Evolutionary conservation across 768 basidiomycete genomes (phyloP), one percentile per base, ranked within the genome.

Genomic region (Multifurca ochricompacta): DNA sequence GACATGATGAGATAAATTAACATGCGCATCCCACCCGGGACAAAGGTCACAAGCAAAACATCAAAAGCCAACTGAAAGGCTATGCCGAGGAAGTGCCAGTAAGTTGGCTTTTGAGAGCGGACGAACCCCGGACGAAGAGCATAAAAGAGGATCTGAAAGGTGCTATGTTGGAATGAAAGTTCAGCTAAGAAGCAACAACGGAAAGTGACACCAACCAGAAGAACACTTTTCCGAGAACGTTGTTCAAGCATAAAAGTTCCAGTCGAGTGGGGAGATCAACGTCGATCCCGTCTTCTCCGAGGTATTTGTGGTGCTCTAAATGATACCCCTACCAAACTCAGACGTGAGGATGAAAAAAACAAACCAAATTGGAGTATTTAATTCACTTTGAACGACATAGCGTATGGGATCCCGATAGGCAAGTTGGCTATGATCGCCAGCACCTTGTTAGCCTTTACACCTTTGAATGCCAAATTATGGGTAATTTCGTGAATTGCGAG

Each of bases 401-500:
- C 85, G 69, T 97, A 99, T 0, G 96, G 96, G 25, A 99, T 79
- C 1, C 88, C 94, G 52, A 99, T 97, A 0, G 93, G 90, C 25
- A 96, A 64, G 66, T 99, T 98, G 1, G 92, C 89, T 49, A 93
- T 82, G 56, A 98, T 83, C 6, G 96, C 92, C 19, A 97, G 72
- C 23, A 83, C 67, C 64, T 94, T 92, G 72, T 98, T 99, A 7
- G 84, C 80, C 47, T 72, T 73, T 42, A 98, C 79, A 21, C 85
- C 77, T 58, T 77, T 79, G 73, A 97, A 98, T 2, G 92, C 96
- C 25, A 99, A 78, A 67, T 97, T 98, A 68, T 99, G 96, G 2
- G 94, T 96, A 58, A 99, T 96, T 66, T 99, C 96, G 66, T 99
- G 96, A 50, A 99, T 96, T 39, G 96, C 92, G 44, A 99, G 80